A percentile compares a stretch with the other conserved stretches of the same genome.
Evolutionary conservation across 2,329 filamentous ascomycete genomes (phyloP).

Genomic region (Alternaria rosae): DNA sequence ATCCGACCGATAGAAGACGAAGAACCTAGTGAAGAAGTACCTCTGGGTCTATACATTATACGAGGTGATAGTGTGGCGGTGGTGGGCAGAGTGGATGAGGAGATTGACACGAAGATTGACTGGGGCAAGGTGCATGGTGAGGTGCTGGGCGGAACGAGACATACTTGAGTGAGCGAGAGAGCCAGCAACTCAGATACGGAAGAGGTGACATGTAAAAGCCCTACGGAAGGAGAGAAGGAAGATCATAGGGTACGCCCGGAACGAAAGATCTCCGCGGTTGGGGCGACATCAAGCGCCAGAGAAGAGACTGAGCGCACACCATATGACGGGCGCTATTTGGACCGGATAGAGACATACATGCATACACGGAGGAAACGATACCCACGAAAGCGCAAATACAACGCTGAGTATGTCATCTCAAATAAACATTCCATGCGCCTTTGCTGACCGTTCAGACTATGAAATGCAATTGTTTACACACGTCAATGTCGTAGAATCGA

Average conservation of each 20-base stretch:
- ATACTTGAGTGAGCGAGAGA: slow-evolving; percentile 51
- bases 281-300: neutral
- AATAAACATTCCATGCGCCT: neutral
- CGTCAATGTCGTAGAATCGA: neutral
- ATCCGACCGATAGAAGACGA: slow-evolving; percentile 85
- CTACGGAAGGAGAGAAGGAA: neutral
- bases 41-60: slow-evolving; percentile 88
- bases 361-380: slow-evolving; percentile 21
- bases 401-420: slow-evolving; percentile 30
- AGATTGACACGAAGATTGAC: slow-evolving; percentile 87
- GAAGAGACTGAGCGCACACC: neutral
- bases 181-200: neutral
- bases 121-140: slow-evolving; percentile 90
- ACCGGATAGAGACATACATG: neutral
- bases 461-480: slow-evolving; percentile 3
- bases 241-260: slow-evolving; percentile 47
- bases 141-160: slow-evolving; percentile 84
- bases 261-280: slow-evolving; percentile 71
- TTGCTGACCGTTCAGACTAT: slow-evolving; percentile 23
- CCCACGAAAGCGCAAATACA: slow-evolving; percentile 19
- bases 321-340: neutral
- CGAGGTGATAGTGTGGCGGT: slow-evolving; percentile 94
- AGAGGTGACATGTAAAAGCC: neutral
- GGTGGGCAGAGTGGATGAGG: slow-evolving; percentile 87
- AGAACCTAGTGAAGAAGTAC: slow-evolving; percentile 79